These are phyloP conservation scores for Leucosporidium yakuticum DNA, from an alignment of 768 basidiomycete genomes.

Conservation along the genomic window DNA sequence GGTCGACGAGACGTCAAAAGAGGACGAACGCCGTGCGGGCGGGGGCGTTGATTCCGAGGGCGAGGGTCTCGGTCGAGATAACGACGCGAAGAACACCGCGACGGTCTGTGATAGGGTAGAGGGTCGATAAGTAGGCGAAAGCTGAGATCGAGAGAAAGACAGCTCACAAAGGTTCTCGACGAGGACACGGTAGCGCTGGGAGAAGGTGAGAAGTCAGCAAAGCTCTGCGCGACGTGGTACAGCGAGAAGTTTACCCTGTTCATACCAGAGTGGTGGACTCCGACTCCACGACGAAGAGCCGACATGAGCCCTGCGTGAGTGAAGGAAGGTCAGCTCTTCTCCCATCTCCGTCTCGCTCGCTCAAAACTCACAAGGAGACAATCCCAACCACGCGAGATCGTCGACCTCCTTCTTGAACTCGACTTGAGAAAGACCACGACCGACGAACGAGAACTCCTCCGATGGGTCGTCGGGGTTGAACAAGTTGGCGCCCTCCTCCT, in stretches of 20 bases:
- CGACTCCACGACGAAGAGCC: slow-evolving; percentile 58
- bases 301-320: slow-evolving; percentile 48
- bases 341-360: too few species aligned
- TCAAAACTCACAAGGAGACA: slow-evolving; percentile 18
- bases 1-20: slow-evolving; percentile 56
- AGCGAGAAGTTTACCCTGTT: slow-evolving; percentile 44
- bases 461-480: slow-evolving; percentile 59
- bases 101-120: slow-evolving; percentile 50
- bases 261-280: slow-evolving; percentile 67
- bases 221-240: rapidly evolving
- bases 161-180: slow-evolving; percentile 52
- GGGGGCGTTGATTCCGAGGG: slow-evolving; percentile 70
- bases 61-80: slow-evolving; percentile 66
- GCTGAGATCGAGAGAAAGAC: background rate
- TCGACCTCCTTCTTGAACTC: slow-evolving; percentile 53
- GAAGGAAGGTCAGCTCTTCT: background rate
- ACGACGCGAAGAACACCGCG: slow-evolving; percentile 59
- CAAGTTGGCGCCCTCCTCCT: slow-evolving; percentile 50
- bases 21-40: slow-evolving; percentile 58
- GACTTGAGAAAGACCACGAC: slow-evolving; percentile 48
- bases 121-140: background rate
- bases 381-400: slow-evolving; percentile 41
- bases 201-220: background rate
- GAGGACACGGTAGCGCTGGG: slow-evolving; percentile 50
- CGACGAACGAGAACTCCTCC: slow-evolving; percentile 58